Conservation (phyloP, 2,329 filamentous ascomycete genomes). For the Blumeria hordei region DNA sequence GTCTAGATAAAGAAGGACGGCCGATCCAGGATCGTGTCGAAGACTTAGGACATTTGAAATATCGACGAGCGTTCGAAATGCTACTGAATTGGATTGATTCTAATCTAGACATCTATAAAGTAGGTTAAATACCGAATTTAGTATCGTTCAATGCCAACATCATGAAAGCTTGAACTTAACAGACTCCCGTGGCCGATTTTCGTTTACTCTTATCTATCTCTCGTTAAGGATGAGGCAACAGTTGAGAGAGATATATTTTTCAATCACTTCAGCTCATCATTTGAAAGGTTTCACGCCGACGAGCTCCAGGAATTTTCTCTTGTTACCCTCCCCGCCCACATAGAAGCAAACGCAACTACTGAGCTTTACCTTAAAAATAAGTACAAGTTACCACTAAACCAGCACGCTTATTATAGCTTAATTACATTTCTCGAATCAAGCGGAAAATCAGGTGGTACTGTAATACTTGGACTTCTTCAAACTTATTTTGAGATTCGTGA, state of each 20-base stretch:
- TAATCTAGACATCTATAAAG: constrained; percentile 84
- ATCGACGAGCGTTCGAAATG: constrained; percentile 47
- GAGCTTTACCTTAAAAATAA: constrained; percentile 68
- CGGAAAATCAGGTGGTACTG: constrained; percentile 51
- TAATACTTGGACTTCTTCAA: constrained; percentile 51
- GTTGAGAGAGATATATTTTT: constrained; percentile 41
- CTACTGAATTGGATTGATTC: constrained; percentile 72
- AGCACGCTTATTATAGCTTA: constrained; percentile 57
- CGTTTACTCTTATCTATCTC: constrained; percentile 71
- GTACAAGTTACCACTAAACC: constrained; percentile 75
- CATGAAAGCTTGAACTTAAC: constrained; percentile 49
- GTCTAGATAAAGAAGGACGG: constrained; percentile 57
- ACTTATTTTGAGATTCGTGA: constrained; percentile 32
- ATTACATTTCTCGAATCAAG: constrained; percentile 82
- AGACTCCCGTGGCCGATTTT: constrained; percentile 85
- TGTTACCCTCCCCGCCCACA: constrained; percentile 53
- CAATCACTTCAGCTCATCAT: constrained; percentile 37
- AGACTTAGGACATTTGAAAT: constrained; percentile 52
- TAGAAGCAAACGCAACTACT: constrained; percentile 51
- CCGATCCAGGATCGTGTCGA: constrained; percentile 42
- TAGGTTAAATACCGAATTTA: constrained; percentile 15
- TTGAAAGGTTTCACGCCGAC: constrained; percentile 56
- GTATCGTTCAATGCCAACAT: background rate
- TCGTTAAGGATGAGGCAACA: constrained; percentile 49
- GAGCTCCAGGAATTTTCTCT: constrained; percentile 54